Percentiles rank a stretch among this genome's conserved stretches.
Evolutionary conservation across 345 rosid genomes (phyloP).

Genomic region (Gossypium raimondii): DNA sequence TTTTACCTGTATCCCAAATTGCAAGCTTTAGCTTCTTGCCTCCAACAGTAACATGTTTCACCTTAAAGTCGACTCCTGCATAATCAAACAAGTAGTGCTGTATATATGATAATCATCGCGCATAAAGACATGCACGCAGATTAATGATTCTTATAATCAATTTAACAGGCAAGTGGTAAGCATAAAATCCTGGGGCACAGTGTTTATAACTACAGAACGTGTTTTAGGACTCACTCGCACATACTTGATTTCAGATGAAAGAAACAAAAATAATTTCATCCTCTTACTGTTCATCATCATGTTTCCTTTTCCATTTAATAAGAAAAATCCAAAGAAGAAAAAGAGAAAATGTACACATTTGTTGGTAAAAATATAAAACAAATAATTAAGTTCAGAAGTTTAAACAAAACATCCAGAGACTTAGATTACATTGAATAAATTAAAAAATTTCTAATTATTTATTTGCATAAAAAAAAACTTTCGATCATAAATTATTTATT

Average conservation of each 20-base stretch:
- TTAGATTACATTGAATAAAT: no score
- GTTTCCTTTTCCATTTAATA: neutral
- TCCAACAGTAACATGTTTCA: constrained; percentile 63
- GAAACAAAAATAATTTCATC: neutral
- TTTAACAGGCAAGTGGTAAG: neutral
- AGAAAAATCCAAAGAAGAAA: neutral
- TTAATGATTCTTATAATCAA: neutral
- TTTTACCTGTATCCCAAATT: constrained; percentile 93
- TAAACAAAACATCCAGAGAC: no score
- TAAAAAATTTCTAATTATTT: no score
- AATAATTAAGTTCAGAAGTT: neutral
- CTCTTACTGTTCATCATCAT: neutral
- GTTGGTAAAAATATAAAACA: neutral
- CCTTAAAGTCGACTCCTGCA: constrained; percentile 92
- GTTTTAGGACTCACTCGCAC: neutral
- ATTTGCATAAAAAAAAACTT: no score
- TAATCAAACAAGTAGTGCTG: neutral
- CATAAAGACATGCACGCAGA: neutral
- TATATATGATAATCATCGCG: neutral
- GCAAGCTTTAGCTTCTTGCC: constrained; percentile 91
- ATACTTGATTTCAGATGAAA: neutral
- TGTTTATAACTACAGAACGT: neutral
- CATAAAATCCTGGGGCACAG: neutral
- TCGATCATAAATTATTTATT: no score
- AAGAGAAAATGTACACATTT: no score